Evolutionary conservation across 1,139 yeast genomes (phyloP), one percentile per base, ranked within the genome.

Genomic region (Nakaseomyces uthaithaninus): DNA sequence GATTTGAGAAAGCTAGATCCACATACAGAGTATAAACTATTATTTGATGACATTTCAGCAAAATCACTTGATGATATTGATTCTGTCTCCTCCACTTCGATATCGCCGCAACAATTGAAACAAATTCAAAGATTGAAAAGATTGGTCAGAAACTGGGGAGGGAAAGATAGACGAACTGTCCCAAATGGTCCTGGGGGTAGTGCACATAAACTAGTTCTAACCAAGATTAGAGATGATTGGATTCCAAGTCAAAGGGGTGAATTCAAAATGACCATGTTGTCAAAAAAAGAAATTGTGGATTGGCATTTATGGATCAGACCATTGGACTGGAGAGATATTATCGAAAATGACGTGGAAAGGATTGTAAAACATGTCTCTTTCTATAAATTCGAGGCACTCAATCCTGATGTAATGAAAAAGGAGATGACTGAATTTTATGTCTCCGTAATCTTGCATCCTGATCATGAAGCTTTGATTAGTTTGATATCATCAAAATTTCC

Each of bases 211-310:
- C 62, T 84, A 39, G 67, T 75, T 9, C 67, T 86, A 44, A 79
- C 94, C 0, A 77, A 79, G 52, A 76, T 86, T 33, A 74, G 81
- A 56, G 89, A 83, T 47, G 93, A 83, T 55, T 85, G 91, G 83
- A 61, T 84, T 14, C 94, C 94, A 1, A 75, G 86, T 0, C 65
- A 74, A 15, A 70, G 72, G 43, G 79, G 80, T 45, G 82, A 83
- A 5, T 57, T 84, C 36, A 57, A 62, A 3, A 77, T 84, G 86
- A 78, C 74, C 25, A 78, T 77, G 50, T 49, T 80, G 14, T 55
- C 56, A 0, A 49, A 50, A 0, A 62, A 59, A 1, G 76, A 76
- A 11, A 45, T 72, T 2, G 53, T 68, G 5, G 66, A 69, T 6
- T 69, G 70, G 60, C 58, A 53, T 38, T 45, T 57, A 27, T 62